These are phyloP conservation scores for Astraeus odoratus DNA, from an alignment of 768 basidiomycete species.

Conservation along the genomic window DNA sequence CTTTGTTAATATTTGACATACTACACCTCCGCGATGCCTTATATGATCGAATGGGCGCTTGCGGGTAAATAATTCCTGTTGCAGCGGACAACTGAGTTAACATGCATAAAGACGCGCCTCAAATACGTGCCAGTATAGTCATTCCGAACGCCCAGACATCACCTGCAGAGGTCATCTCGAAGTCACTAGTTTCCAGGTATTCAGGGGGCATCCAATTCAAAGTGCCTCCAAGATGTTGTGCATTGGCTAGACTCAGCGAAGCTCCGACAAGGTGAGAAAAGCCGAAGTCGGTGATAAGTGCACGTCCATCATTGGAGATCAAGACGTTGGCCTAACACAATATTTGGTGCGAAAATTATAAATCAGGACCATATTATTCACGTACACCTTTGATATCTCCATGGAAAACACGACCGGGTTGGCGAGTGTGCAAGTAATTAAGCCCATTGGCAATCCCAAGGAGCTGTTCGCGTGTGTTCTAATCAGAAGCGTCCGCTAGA, in stretches of 20 bases:
- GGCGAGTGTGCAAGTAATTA: neutral
- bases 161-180: neutral
- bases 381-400: neutral
- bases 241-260: neutral
- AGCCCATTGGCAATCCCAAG: neutral
- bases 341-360: neutral
- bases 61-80: neutral
- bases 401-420: neutral
- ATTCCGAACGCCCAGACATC: neutral
- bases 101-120: neutral
- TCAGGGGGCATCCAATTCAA: neutral
- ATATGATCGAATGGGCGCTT: neutral
- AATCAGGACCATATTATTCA: neutral
- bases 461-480: too few species aligned
- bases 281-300: neutral
- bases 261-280: neutral
- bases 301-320: neutral
- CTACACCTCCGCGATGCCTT: neutral
- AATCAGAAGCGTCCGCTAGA: neutral
- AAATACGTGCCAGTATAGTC: neutral
- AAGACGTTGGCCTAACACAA: neutral
- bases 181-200: neutral
- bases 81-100: neutral
- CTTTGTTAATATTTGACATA: neutral
- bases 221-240: neutral